Percentiles rank a stretch among this genome's conserved stretches.
These are phyloP conservation scores for Westerdykella sp. DNA, from an alignment of 2,329 filamentous ascomycete genomes.

Conservation along the genomic window DNA sequence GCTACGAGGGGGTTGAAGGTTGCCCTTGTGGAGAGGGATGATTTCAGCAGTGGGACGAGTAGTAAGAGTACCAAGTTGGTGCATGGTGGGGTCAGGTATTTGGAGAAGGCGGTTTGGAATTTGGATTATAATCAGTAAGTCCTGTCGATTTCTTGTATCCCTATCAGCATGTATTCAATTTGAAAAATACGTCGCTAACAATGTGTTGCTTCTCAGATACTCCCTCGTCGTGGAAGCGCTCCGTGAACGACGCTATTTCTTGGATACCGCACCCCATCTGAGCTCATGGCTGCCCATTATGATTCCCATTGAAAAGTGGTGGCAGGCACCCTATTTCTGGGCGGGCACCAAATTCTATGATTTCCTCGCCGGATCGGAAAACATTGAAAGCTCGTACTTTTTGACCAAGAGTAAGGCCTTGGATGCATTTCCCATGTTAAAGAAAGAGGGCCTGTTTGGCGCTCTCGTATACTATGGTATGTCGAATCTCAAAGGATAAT, in stretches of 20 bases:
- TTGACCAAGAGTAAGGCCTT: slow-evolving; percentile 78
- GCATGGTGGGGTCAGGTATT: slow-evolving; percentile 75
- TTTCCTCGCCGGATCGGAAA: slow-evolving; percentile 75
- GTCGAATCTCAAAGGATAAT: slow-evolving; percentile 1
- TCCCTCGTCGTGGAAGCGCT: slow-evolving; percentile 74
- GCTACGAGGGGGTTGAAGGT: slow-evolving; percentile 73
- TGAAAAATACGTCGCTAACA: slow-evolving; percentile 4
- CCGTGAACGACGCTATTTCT: slow-evolving; percentile 74
- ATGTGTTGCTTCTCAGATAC: slow-evolving; percentile 38
- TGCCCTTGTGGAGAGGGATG: slow-evolving; percentile 73
- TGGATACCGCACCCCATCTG: slow-evolving; percentile 76
- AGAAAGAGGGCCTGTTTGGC: slow-evolving; percentile 69
- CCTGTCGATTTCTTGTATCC: neutral
- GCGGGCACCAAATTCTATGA: slow-evolving; percentile 77
- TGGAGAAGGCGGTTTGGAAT: slow-evolving; percentile 83
- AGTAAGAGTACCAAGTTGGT: slow-evolving; percentile 85
- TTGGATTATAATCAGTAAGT: slow-evolving; percentile 71
- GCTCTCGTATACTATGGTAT: slow-evolving; percentile 78
- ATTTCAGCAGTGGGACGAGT: slow-evolving; percentile 75
- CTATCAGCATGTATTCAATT: neutral
- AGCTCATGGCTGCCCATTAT: slow-evolving; percentile 77
- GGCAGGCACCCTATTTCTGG: slow-evolving; percentile 77
- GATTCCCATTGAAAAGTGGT: slow-evolving; percentile 76
- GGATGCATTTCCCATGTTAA: slow-evolving; percentile 84
- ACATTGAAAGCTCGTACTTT: slow-evolving; percentile 85